Percentiles rank a stretch among this genome's conserved stretches.
phyloP scores from a whole-genome alignment of 352 stramenopile genomes.

The Pythium guiyangense region DNA sequence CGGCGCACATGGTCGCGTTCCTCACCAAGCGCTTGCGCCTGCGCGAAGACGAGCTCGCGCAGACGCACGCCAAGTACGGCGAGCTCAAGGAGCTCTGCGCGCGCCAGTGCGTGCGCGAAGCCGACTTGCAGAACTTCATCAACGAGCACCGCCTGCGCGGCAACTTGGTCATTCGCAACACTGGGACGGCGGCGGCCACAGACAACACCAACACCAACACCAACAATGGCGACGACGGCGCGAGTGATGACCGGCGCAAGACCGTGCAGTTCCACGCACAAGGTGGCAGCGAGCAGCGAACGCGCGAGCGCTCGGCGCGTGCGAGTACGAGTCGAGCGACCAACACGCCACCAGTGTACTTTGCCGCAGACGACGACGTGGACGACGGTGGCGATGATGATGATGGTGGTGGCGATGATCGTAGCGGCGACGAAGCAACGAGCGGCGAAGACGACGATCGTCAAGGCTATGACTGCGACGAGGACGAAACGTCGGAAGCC shows the following conservation, averaged over 20 bases:
- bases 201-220: background rate
- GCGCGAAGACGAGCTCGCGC: constrained; percentile 52
- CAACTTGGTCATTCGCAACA: constrained; percentile 54
- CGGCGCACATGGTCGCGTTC: constrained; percentile 32
- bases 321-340: constrained; percentile 15
- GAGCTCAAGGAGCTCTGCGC: constrained; percentile 77
- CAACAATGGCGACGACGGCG: constrained; percentile 3
- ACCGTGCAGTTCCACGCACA: constrained; percentile 4
- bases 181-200: background rate
- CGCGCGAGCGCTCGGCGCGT: constrained; percentile 5
- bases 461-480: background rate
- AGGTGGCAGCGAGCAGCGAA: background rate
- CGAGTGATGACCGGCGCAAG: background rate
- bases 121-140: constrained; percentile 77
- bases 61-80: constrained; percentile 61
- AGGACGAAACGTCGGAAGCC: constrained; percentile 14
- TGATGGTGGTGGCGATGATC: constrained; percentile 18
- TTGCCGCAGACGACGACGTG: background rate
- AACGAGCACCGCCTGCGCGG: constrained; percentile 73
- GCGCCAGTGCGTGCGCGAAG: constrained; percentile 68
- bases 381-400: constrained; percentile 18
- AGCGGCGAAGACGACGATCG: constrained; percentile 11
- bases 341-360: constrained; percentile 16
- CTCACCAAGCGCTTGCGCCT: constrained; percentile 55
- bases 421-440: constrained; percentile 16